Conservation (phyloP, 148 eudicot species). For the Bassia scoparia region DNA sequence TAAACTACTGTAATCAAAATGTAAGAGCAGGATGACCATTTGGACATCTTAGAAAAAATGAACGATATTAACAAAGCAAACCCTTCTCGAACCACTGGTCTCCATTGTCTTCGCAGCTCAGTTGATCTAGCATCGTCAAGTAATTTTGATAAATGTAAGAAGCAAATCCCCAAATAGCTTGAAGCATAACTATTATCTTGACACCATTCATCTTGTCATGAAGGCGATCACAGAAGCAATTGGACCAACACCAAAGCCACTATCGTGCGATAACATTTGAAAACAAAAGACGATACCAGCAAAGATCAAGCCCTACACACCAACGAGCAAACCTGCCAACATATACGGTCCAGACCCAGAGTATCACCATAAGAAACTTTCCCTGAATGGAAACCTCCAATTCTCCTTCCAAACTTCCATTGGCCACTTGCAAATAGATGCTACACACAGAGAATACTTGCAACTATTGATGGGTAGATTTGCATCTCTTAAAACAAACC, state of each 20-base stretch:
- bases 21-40: neutral
- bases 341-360: constrained; percentile 54
- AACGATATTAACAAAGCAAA: too few species aligned
- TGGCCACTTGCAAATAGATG: constrained; percentile 80
- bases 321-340: constrained; percentile 93
- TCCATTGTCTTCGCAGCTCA: constrained; percentile 11
- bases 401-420: constrained; percentile 57
- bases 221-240: constrained; percentile 64
- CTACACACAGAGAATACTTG: constrained; percentile 48
- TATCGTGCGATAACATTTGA: constrained; percentile 84
- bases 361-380: constrained; percentile 65
- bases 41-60: constrained; percentile 5
- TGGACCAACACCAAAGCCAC: constrained; percentile 73
- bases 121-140: constrained; percentile 48
- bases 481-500: constrained; percentile 84
- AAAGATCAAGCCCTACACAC: constrained; percentile 76
- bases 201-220: constrained; percentile 77
- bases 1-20: too few species aligned
- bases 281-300: constrained; percentile 78
- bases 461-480: constrained; percentile 59
- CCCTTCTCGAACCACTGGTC: constrained; percentile 15
- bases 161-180: constrained; percentile 74
- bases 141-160: constrained; percentile 81
- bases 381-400: constrained; percentile 55
- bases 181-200: constrained; percentile 66